phyloP scores from a whole-genome alignment of 768 basidiomycete genomes.

The Boletus reticuloceps region DNA sequence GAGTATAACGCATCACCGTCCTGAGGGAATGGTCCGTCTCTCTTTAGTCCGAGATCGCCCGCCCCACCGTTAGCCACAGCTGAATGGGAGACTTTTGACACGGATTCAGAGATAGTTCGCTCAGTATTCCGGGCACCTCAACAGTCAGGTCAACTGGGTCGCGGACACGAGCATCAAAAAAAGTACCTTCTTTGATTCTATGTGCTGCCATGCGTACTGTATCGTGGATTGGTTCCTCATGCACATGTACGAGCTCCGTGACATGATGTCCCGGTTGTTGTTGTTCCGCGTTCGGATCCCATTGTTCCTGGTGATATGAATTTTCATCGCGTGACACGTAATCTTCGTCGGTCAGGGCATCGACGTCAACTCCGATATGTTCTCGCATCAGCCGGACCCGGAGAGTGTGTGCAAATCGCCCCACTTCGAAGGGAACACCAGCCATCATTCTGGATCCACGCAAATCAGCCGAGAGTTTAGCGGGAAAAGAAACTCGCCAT shows the following conservation, averaged over 20 bases:
- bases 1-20: constrained; percentile 53
- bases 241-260: constrained; percentile 40
- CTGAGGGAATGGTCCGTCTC: constrained; percentile 37
- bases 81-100: constrained; percentile 40
- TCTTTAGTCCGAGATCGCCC: background rate
- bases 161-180: background rate
- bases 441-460: constrained; percentile 73
- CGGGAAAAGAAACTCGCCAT: background rate
- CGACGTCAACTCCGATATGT: constrained; percentile 94
- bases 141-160: constrained; percentile 4
- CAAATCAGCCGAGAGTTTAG: background rate
- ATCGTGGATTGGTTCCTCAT: constrained; percentile 31
- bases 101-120: constrained; percentile 36
- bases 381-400: constrained; percentile 95
- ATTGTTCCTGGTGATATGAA: constrained; percentile 46
- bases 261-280: constrained; percentile 41
- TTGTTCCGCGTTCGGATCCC: constrained; percentile 78
- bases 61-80: background rate
- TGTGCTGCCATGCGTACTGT: constrained; percentile 38
- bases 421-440: constrained; percentile 91
- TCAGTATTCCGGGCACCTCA: constrained; percentile 41
- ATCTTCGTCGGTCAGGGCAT: constrained; percentile 77
- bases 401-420: constrained; percentile 93
- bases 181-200: constrained; percentile 50
- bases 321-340: constrained; percentile 53